Evolutionary conservation across 768 basidiomycete species (phyloP).

Genomic region (Serpula lacrymans): DNA sequence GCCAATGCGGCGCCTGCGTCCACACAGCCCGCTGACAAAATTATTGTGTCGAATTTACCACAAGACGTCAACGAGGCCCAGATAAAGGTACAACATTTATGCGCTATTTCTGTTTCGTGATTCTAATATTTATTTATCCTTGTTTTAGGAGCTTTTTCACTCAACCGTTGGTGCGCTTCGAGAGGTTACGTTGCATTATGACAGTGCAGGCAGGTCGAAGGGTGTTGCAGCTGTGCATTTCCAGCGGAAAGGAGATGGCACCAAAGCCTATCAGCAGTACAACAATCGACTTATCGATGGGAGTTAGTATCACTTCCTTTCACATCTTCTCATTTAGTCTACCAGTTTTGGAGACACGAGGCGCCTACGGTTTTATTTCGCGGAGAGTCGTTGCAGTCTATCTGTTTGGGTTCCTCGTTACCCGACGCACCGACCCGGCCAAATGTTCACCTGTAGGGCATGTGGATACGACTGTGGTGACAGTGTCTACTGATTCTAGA

Average conservation of each 20-base stretch:
- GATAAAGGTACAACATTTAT: conserved; percentile 67
- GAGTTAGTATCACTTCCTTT: conserved; percentile 87
- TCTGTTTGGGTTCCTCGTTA: conserved; percentile 13
- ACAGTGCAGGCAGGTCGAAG: conserved; percentile 82
- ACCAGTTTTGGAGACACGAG: conserved; percentile 12
- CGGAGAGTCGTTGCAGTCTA: conserved; percentile 18
- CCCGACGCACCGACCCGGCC: conserved; percentile 13
- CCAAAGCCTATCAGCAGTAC: conserved; percentile 90
- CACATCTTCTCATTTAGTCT: conserved; percentile 33
- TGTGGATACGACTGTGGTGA: too few relatives aligned
- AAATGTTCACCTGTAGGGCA: conserved; percentile 29
- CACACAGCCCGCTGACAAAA: conserved; percentile 65
- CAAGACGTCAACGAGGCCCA: conserved; percentile 89
- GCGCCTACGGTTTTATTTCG: conserved; percentile 11
- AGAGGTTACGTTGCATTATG: conserved; percentile 83
- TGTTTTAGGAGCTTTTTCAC: conserved; percentile 81
- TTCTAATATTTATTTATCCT: conserved; percentile 4
- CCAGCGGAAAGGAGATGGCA: conserved; percentile 81
- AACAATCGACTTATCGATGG: conserved; percentile 99
- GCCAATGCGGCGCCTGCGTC: conserved; percentile 39
- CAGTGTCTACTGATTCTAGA: conserved; percentile 34
- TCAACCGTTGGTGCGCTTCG: conserved; percentile 85
- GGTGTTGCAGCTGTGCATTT: conserved; percentile 89
- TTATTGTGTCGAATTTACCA: conserved; percentile 94
- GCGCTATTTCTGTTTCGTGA: not conserved